Percentiles rank a stretch among this genome's conserved stretches.
These are phyloP conservation scores for Blastomyces gilchristii DNA, from an alignment of 2,329 filamentous ascomycete genomes.

Conservation along the genomic window DNA sequence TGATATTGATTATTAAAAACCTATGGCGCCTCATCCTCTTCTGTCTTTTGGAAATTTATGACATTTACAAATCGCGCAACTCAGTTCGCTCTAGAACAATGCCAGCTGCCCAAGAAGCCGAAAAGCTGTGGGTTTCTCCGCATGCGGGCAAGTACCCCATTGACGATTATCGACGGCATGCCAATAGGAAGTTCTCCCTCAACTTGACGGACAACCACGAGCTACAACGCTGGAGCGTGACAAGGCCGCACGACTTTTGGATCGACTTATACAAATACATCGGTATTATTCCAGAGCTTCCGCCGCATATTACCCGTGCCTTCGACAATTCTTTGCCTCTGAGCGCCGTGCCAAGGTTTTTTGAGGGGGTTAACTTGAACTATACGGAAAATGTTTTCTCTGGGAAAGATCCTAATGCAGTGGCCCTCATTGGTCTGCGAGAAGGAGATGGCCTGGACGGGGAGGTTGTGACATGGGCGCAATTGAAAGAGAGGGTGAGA, in stretches of 20 bases:
- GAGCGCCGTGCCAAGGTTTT: conserved; percentile 32
- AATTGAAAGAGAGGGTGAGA: conserved; percentile 32
- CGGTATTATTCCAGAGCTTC: conserved; percentile 27
- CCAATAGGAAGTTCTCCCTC: conserved; percentile 14
- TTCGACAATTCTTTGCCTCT: conserved; percentile 31
- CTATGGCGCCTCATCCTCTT: no score
- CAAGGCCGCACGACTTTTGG: conserved; percentile 36
- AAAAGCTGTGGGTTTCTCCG: conserved; percentile 14
- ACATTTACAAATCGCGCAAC: background rate
- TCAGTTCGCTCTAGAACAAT: background rate
- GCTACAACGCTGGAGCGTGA: conserved; percentile 33
- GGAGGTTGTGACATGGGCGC: conserved; percentile 32
- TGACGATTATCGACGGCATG: conserved; percentile 14
- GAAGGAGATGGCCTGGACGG: conserved; percentile 30
- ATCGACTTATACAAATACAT: conserved; percentile 34
- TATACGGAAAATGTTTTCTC: conserved; percentile 33
- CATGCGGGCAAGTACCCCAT: conserved; percentile 14
- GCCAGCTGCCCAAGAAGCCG: background rate
- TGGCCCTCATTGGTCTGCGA: conserved; percentile 33
- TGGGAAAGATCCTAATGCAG: conserved; percentile 26
- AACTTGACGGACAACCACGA: conserved; percentile 23
- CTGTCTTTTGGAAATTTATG: background rate
- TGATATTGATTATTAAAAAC: background rate
- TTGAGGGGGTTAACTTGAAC: conserved; percentile 29
- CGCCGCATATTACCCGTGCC: conserved; percentile 25